Conservation (phyloP, 345 rosid species). For the Brassica incana region DNA sequence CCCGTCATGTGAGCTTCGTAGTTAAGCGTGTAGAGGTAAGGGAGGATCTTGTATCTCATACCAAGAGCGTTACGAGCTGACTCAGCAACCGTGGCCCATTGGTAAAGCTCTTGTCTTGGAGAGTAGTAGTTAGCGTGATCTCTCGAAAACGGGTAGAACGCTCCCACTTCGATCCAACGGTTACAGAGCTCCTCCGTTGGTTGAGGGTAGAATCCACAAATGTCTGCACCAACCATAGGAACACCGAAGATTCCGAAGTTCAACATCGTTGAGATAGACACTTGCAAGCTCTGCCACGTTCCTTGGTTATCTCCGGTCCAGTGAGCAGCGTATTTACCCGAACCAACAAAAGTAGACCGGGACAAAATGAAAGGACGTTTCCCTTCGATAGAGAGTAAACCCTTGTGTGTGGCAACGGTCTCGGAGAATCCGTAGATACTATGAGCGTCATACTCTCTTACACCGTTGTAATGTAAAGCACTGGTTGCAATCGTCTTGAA, state of each 20-base stretch:
- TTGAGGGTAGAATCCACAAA: slow-evolving; percentile 88
- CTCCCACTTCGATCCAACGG: slow-evolving; percentile 95
- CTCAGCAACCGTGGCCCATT: slow-evolving; percentile 75
- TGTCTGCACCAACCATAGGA: slow-evolving; percentile 96
- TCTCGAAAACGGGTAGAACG: slow-evolving; percentile 92
- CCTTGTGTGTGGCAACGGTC: slow-evolving; percentile 85
- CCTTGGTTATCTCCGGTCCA: slow-evolving; percentile 97
- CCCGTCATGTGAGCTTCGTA: slow-evolving; percentile 75
- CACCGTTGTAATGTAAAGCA: slow-evolving; percentile 89
- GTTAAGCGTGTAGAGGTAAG: slow-evolving; percentile 80
- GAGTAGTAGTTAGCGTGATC: slow-evolving; percentile 91
- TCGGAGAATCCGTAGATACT: slow-evolving; percentile 92
- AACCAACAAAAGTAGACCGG: slow-evolving; percentile 86
- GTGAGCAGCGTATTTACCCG: slow-evolving; percentile 87
- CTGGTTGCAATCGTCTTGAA: slow-evolving; percentile 93
- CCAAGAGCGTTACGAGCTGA: slow-evolving; percentile 94
- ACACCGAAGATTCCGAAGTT: slow-evolving; percentile 92
- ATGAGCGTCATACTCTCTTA: slow-evolving; percentile 86
- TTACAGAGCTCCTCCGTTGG: slow-evolving; percentile 95
- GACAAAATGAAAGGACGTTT: slow-evolving; percentile 88
- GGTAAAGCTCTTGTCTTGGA: slow-evolving; percentile 95
- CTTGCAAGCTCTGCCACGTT: slow-evolving; percentile 85
- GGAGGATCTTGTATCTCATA: slow-evolving; percentile 83
- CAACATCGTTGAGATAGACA: slow-evolving; percentile 82
- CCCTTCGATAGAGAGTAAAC: slow-evolving; percentile 65